Base-by-base conservation (phyloP, 1,284 basidiomycete species). In the Cutaneotrichosporon cavernicola region DNA sequence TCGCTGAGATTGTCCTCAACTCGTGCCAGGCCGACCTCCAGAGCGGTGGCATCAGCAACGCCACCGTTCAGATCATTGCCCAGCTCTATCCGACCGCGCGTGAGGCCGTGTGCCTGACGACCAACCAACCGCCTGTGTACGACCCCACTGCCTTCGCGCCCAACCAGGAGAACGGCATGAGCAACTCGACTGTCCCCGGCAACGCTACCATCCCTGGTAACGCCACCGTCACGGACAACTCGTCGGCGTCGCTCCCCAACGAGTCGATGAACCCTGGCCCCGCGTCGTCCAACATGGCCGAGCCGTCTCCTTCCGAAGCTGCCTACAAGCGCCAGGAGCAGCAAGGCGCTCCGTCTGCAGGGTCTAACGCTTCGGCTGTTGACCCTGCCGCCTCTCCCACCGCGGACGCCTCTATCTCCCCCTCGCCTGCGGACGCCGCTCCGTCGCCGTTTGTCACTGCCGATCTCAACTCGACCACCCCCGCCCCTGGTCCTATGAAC, bases 91-190 rank as follows among this genome's bases (percentile, higher is more conserved):
- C 74, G 5, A 67, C 78, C 26, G 75, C 76, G 14, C 70, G 79
- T 22, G 77, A 81, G 66, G 68, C 78, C 14, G 60, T 69, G 21
- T 81, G 79, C 53, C 68, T 80, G 65, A 75, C 78, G 64, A 78
- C 76, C 22, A 47, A 21, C 51, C 5, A 56, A 16, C 58, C 58
- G 2, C 43, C 38, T 6, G 43, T 26, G 10, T 34, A 56, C 31
- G 14, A 38, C 55, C 18, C 21, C 21, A 13, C 55, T 1, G 21
- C 30, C 60, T 73, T 73, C 70, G 71, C 73, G 34, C 73, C 73
- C 22, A 31, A 31, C 51, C 26, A 31, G 26, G 4, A 50, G 22
- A 46, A 58, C 56, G 34, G 11, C 43, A 47, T 22, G 5, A 11
- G 7, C 43, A 16, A 46, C 43, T 22, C n/a, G 26, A 31, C 34